A percentile compares a stretch with the other conserved stretches of the same genome.
These are phyloP conservation scores for Globisporangium carolinianum DNA, from an alignment of 352 stramenopile genomes.

Conservation along the genomic window DNA sequence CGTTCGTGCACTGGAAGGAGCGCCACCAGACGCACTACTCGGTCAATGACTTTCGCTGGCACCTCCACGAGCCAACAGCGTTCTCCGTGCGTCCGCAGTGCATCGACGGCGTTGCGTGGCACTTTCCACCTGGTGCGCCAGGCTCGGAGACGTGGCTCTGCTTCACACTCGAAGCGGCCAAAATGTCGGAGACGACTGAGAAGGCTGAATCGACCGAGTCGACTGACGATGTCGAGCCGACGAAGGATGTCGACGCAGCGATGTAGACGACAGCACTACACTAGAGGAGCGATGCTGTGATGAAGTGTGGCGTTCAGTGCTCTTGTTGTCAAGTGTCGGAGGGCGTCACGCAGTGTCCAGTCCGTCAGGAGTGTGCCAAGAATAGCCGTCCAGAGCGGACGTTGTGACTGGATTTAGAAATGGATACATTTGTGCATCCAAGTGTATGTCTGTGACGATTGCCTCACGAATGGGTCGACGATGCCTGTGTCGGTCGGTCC, in stretches of 20 bases:
- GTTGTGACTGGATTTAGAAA: too few species aligned
- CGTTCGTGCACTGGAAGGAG: slow-evolving; percentile 97
- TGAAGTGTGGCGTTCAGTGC: too few species aligned
- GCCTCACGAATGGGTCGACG: too few species aligned
- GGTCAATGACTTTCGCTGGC: slow-evolving; percentile 39
- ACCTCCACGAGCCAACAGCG: slow-evolving; percentile 42
- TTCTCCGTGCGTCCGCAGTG: slow-evolving; percentile 60
- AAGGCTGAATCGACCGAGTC: not conserved
- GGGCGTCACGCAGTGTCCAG: too few species aligned
- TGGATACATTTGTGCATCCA: too few species aligned
- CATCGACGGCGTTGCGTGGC: slow-evolving; percentile 46
- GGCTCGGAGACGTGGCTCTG: slow-evolving; percentile 37
- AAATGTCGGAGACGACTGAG: not conserved
- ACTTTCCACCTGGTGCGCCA: slow-evolving; percentile 39
- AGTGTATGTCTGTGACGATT: too few species aligned
- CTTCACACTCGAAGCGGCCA: slow-evolving; percentile 24
- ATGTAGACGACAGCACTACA: not conserved
- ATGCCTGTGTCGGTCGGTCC: too few species aligned
- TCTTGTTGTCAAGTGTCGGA: too few species aligned
- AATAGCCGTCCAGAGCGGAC: too few species aligned
- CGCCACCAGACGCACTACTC: slow-evolving; percentile 93
- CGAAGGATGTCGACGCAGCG: not conserved
- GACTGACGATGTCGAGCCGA: too few species aligned
- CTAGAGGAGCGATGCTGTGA: too few species aligned
- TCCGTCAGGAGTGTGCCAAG: too few species aligned